These are phyloP conservation scores for Nemania abortiva DNA, from an alignment of 2,329 filamentous ascomycete species.

Conservation along the genomic window DNA sequence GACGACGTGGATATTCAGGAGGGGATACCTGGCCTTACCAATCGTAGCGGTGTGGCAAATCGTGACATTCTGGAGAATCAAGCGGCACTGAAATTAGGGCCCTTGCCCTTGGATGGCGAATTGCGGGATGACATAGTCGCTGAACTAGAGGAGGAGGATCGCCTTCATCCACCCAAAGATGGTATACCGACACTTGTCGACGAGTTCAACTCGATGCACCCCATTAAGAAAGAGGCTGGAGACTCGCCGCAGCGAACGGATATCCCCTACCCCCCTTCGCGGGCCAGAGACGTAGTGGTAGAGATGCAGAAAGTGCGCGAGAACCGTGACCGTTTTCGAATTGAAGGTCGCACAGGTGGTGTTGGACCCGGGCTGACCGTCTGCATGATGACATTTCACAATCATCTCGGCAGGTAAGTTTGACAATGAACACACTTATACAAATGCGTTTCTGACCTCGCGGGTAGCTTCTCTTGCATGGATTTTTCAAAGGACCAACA, in stretches of 20 bases:
- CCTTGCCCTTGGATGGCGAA: slow-evolving; percentile 84
- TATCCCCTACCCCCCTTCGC: slow-evolving; percentile 87
- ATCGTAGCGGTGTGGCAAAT: slow-evolving; percentile 72
- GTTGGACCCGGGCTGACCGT: slow-evolving; percentile 86
- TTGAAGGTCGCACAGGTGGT: slow-evolving; percentile 85
- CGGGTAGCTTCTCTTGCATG: slow-evolving; percentile 82
- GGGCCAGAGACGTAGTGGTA: slow-evolving; percentile 89
- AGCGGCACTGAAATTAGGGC: slow-evolving; percentile 78
- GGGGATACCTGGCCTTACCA: slow-evolving; percentile 67
- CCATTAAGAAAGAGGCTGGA: slow-evolving; percentile 89
- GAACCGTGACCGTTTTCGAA: slow-evolving; percentile 89
- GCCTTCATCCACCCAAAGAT: slow-evolving; percentile 75
- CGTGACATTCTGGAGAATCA: slow-evolving; percentile 69
- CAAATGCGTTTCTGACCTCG: slow-evolving; percentile 19
- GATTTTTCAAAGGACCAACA: slow-evolving; percentile 94
- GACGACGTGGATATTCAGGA: slow-evolving; percentile 73
- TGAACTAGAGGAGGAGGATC: slow-evolving; percentile 87
- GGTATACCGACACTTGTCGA: slow-evolving; percentile 83
- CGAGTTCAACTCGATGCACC: slow-evolving; percentile 82
- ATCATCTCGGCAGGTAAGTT: slow-evolving; percentile 86
- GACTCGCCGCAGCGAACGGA: slow-evolving; percentile 84
- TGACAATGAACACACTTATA: background rate
- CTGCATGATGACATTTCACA: slow-evolving; percentile 99
- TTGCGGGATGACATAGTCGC: slow-evolving; percentile 87
- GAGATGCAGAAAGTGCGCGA: slow-evolving; percentile 96